These are phyloP conservation scores for Umbellularia californica DNA, from an alignment of 164 flowering plant genomes.

Conservation along the genomic window DNA sequence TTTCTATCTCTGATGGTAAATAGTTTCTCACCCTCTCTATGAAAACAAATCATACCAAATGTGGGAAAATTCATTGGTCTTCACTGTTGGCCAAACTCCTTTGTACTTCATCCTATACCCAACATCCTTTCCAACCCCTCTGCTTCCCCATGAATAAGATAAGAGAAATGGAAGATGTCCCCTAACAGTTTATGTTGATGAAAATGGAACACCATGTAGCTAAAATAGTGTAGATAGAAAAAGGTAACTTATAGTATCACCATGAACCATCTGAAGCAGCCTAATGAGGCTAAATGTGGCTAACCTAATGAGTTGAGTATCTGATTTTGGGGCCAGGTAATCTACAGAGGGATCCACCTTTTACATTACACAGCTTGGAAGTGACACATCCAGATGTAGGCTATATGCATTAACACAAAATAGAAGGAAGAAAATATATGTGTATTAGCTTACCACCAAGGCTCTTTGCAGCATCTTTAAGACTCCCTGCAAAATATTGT, in stretches of 20 bases:
- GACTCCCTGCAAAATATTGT: constrained; percentile 92
- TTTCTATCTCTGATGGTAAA: too few species aligned
- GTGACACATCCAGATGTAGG: not conserved
- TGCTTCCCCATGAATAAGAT: too few species aligned
- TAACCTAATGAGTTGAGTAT: not conserved
- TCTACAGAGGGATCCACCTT: not conserved
- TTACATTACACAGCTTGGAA: too few species aligned
- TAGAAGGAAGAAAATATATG: not conserved
- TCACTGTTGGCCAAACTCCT: too few species aligned
- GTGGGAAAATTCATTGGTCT: too few species aligned
- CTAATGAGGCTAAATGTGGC: not conserved
- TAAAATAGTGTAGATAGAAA: not conserved
- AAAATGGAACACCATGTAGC: not conserved
- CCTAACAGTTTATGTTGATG: constrained; percentile 1
- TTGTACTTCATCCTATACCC: too few species aligned
- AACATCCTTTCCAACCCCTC: too few species aligned
- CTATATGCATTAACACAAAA: too few species aligned
- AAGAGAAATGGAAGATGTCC: too few species aligned
- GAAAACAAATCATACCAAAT: too few species aligned
- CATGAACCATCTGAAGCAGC: not conserved
- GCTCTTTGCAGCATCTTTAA: constrained; percentile 97
- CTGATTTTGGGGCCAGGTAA: not conserved
- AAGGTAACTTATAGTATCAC: not conserved
- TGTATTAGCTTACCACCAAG: constrained; percentile 69
- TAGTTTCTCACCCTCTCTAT: too few species aligned